Base-by-base conservation (phyloP, 192 early-diverging fungal species). In the Coemansia sp. region DNA sequence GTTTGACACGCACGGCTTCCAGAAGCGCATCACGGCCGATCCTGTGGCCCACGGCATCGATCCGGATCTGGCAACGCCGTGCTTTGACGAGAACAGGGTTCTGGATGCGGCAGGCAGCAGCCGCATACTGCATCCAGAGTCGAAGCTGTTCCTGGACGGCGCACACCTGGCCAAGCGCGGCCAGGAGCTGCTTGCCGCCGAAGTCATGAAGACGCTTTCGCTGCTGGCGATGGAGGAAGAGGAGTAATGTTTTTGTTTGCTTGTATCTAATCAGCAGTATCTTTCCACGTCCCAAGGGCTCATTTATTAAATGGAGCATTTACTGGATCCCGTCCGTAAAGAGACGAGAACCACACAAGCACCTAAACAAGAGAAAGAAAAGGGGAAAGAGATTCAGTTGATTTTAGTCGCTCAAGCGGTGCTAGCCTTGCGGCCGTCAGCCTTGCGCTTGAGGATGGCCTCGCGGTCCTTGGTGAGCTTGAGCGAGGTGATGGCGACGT, bases 401-500 rank as follows among this genome's bases (percentile, higher is more conserved):
- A 2, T 7, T 59, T 75, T 83, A 78, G 67, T 25, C 25, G 2
- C 25, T 25, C 25, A 25, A 25, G 25, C 25, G 25, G 72, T 69
- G 62, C 72, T 61, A 50, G 60, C 69, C 76, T 78, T 75, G 76
- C 76, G 72, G 51, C 44, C 72, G 25, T 48, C 68, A 39, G 82
- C 90, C 92, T 99, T 99, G 85, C 96, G 91, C 73, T 88, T 89
- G 56, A 99, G 86, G 72, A 98, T 81, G 67, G 77, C 79, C 87
- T 90, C 88, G 77, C 98, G 93, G 90, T 97, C 96, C 88, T 95
- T 95, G 90, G 96, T 93, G 67, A 98, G 74, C 90, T 98, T 91
- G 75, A 97, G 83, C 77, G 92, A 92, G 80, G 90, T 96, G 89
- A 99, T 89, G 68, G 94, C 88, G 62, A 99, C 98, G 87, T 99